Percentiles rank a stretch among this genome's conserved stretches.
These are phyloP conservation scores for Larix kaempferi DNA, from an alignment of 75 land plant species.

Conservation along the genomic window DNA sequence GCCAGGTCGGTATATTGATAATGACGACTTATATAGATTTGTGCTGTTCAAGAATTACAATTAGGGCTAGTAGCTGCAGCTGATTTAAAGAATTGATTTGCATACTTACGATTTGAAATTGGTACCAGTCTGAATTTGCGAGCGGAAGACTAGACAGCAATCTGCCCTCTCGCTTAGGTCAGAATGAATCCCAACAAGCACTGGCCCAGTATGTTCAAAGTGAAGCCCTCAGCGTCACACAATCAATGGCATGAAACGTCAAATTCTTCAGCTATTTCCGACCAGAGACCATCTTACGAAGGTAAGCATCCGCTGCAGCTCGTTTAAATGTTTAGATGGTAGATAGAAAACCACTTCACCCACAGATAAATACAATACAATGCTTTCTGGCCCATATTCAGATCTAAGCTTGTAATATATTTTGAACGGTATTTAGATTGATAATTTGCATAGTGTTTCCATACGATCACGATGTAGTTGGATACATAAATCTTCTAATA, in stretches of 20 bases:
- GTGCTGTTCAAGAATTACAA: background rate
- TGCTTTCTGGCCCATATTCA: too few species aligned
- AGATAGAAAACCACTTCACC: too few species aligned
- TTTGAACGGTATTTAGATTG: too few species aligned
- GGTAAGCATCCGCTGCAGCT: background rate
- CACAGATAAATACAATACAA: too few species aligned
- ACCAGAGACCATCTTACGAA: conserved; percentile 23
- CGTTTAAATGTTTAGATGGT: too few species aligned
- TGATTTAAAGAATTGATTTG: background rate
- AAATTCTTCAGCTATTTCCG: conserved; percentile 25
- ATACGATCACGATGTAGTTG: too few species aligned
- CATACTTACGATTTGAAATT: background rate
- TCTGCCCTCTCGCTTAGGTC: background rate
- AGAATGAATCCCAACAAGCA: conserved; percentile 44
- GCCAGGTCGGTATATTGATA: background rate
- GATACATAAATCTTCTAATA: too few species aligned
- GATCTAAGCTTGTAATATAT: too few species aligned
- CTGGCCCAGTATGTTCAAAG: conserved; percentile 77
- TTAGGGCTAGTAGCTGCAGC: background rate
- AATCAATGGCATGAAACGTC: conserved; percentile 57
- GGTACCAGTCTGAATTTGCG: background rate
- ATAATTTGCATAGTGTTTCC: too few species aligned
- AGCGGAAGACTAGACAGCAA: background rate
- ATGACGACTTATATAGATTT: background rate
- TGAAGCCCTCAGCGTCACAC: conserved; percentile 48